Evolutionary conservation across 2,329 filamentous ascomycete genomes (phyloP), one percentile per base, ranked within the genome.

Genomic region (Lecanicillium sp.): DNA sequence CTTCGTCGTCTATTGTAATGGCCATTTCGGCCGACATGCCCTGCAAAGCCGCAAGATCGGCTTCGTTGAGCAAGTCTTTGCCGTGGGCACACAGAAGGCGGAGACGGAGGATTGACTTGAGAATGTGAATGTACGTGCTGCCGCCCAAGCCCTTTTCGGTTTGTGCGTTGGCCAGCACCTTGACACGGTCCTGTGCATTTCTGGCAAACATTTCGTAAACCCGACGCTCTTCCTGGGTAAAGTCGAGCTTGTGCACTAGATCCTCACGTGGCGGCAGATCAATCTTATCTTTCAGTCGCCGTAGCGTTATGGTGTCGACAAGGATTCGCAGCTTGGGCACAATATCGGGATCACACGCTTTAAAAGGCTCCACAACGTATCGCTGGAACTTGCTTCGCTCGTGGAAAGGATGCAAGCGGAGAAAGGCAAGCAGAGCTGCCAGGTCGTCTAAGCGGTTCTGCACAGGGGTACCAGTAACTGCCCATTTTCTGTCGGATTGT

Each of bases 391-490:
- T 79, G 38, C 68, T 67, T 38, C 78, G 75, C 35, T 90, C 82
- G 44, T 94, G 80, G 52, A 96, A 96, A 0, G 90, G 90, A 50
- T 80, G 79, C 12, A 96, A 68, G 12, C 84, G 79, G 30, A 96
- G 67, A 53, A 96, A 96, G 22, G 82, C 85, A 42, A 95, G 79
- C 3, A 96, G 68, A 2, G 90, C 85, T 12, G 86, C 85, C 16
- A 96, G 71, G 56, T 98, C 92, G 47, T 94, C 88, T 3, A 96
- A 71, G 4, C 85, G 81, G 54, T 98, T 98, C 60, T 96, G 90
- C 8, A 96, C 85, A 0, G 89, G 92, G 0, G 92, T 96, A 39
- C 90, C 92, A 0, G 92, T 96, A n/a, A 96, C 86, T 3, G 89
- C 90, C 92, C 92, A 98, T 25, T 89, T 81, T 22, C 89, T 78